These are phyloP conservation scores for Saccharomycopsis fodiens DNA, from an alignment of 805 yeast species.

Conservation along the genomic window DNA sequence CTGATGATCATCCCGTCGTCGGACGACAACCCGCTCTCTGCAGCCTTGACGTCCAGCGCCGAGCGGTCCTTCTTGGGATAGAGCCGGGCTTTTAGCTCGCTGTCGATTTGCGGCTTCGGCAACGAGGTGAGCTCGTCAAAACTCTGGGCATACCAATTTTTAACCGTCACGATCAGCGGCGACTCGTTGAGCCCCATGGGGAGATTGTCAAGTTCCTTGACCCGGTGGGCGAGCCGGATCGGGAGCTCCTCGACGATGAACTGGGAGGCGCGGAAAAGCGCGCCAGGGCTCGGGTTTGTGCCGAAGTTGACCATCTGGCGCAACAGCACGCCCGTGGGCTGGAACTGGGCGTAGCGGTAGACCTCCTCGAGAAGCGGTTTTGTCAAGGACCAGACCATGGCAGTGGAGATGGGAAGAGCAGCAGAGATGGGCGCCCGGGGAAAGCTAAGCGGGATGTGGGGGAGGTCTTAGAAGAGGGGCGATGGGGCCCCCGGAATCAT, in stretches of 20 bases:
- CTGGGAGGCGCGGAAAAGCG: constrained; percentile 73
- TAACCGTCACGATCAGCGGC: constrained; percentile 70
- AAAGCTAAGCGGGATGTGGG: too few relatives aligned
- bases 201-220: constrained; percentile 71
- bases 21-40: constrained; percentile 24
- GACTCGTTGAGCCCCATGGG: constrained; percentile 67
- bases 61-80: constrained; percentile 17
- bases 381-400: constrained; percentile 8
- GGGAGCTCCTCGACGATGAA: constrained; percentile 84
- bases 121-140: constrained; percentile 73
- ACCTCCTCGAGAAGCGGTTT: constrained; percentile 21
- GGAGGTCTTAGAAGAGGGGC: too few relatives aligned
- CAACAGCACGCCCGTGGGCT: constrained; percentile 78
- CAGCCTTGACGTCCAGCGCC: constrained; percentile 12
- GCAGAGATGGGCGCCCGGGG: too few relatives aligned
- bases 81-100: constrained; percentile 34
- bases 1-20: constrained; percentile 44
- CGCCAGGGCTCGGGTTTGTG: constrained; percentile 67
- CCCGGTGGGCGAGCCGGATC: constrained; percentile 77
- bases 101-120: constrained; percentile 46
- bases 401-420: background rate
- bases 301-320: constrained; percentile 93
- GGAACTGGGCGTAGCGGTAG: constrained; percentile 51
- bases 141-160: constrained; percentile 86
- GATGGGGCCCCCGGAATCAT: too few relatives aligned